These are phyloP conservation scores for Symbiodinium natans DNA, from an alignment of 73 alveolate species.

Conservation along the genomic window DNA sequence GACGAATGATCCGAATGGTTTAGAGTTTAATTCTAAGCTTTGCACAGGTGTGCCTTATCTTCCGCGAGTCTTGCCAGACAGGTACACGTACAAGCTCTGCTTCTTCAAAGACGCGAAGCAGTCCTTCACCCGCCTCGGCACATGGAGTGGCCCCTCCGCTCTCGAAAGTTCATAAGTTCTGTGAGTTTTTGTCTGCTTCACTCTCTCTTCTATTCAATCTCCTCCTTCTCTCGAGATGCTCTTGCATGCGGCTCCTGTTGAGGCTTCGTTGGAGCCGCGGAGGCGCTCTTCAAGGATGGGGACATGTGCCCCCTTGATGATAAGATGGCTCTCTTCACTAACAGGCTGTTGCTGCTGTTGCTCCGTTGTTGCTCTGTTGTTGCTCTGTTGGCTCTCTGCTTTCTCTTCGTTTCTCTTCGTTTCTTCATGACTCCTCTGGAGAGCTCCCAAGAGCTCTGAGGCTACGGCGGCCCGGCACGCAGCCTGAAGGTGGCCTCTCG, in stretches of 20 bases:
- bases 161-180: too few species aligned
- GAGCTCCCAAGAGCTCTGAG: too few species aligned
- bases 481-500: conserved; percentile 29
- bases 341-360: not conserved
- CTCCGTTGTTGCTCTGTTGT: too few species aligned
- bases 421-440: not conserved
- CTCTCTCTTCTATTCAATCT: not conserved
- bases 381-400: not conserved
- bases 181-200: not conserved
- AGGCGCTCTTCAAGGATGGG: conserved; percentile 69
- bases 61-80: not conserved
- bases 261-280: conserved; percentile 37
- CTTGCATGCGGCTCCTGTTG: too few species aligned
- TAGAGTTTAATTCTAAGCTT: too few species aligned
- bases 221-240: too few species aligned
- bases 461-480: conserved; percentile 66
- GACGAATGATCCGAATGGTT: too few species aligned
- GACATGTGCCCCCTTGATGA: conserved; percentile 29
- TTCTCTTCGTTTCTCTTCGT: not conserved
- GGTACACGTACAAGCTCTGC: conserved; percentile 91
- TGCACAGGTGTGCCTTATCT: not conserved
- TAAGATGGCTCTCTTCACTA: not conserved
- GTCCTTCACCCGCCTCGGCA: conserved; percentile 74
- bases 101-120: conserved; percentile 87
- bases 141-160: conserved; percentile 22